Base-by-base conservation (phyloP, 2,329 filamentous ascomycete genomes). In the Ceratocystis alfenasii region DNA sequence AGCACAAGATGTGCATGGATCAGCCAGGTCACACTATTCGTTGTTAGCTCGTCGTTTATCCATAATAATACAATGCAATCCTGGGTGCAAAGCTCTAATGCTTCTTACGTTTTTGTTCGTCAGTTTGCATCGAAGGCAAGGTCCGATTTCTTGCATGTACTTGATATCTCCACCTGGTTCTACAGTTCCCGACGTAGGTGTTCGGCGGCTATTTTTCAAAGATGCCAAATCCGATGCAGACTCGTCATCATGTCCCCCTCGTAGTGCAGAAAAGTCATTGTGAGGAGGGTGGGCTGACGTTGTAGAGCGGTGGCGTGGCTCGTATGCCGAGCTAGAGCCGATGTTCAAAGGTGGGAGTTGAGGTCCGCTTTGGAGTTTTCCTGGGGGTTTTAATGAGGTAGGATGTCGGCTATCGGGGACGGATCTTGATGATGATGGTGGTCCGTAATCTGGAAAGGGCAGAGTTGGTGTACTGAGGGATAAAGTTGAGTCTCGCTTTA, bases 401-500 rank as follows among this genome's bases (percentile, higher is more conserved):
- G 61, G 1, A 46, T 48, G 61, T 20, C 61, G 10, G 33, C 46
- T 33, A 48, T 48, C 44, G 28, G 61, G 30, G 5, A 22, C 17
- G 30, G 61, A 12, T 22, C 61, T 44, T 15, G 61, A 33, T 30
- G 61, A 33, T 10, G 61, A 17, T 17, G 25, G 61, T 12, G 61
- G 61, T 44, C 61, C 61, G n/a, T 48, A 50, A 33, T 63, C 44
- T 48, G 61, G 70, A 66, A 75, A 76, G 17, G 72, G 44, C n/a
- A 75, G 69, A 2, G 76, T 74, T 15, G 76, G 73, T 15, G 75
- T 73, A 7, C 44, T 63, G 5, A 78, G 71, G 7, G 76, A 79
- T 66, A 79, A 72, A 7, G 75, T 78, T 2, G 78, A 78, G 69
- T 81, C 78, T 68, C 78, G 74, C 69, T 79, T 80, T 28, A 68